A percentile compares a stretch with the other conserved stretches of the same genome.
These are phyloP conservation scores for Hypomontagnella submonticulosa DNA, from an alignment of 495 filamentous ascomycete genomes.

Conservation along the genomic window DNA sequence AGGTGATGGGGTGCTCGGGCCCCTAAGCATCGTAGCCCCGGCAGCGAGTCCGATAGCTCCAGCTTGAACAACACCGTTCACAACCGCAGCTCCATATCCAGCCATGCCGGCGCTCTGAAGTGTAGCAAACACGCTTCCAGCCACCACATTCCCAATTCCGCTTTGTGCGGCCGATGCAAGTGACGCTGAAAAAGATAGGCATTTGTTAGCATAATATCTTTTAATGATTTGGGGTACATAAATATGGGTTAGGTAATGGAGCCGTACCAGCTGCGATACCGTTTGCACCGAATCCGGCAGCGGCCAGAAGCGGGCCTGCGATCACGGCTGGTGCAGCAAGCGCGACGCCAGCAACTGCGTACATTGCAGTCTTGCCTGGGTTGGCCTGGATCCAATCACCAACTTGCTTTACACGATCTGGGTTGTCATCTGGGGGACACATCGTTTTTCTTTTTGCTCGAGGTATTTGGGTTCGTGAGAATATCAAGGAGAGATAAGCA, in stretches of 20 bases:
- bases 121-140: slow-evolving; percentile 31
- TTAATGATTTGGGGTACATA: neutral
- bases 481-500: too few relatives aligned
- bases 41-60: slow-evolving; percentile 1
- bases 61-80: slow-evolving; percentile 32
- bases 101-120: slow-evolving; percentile 45
- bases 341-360: slow-evolving; percentile 4
- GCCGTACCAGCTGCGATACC: slow-evolving; percentile 22
- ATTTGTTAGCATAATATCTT: neutral
- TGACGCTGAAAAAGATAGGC: slow-evolving; percentile 15
- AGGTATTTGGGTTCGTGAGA: too few relatives aligned
- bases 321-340: slow-evolving; percentile 8
- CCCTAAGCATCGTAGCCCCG: neutral
- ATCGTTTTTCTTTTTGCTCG: too few relatives aligned
- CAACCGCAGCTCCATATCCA: slow-evolving; percentile 37
- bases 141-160: slow-evolving; percentile 33
- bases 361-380: neutral
- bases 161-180: slow-evolving; percentile 34
- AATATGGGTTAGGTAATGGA: neutral
- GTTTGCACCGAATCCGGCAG: slow-evolving; percentile 15
- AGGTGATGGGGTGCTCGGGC: too few relatives aligned
- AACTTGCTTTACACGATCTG: too few relatives aligned
- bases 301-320: slow-evolving; percentile 9
- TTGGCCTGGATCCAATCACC: slow-evolving; percentile 7
- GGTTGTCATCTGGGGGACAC: too few relatives aligned